These are phyloP conservation scores for Yamadazyma atlantica DNA, from an alignment of 1,139 yeast genomes.

Conservation along the genomic window DNA sequence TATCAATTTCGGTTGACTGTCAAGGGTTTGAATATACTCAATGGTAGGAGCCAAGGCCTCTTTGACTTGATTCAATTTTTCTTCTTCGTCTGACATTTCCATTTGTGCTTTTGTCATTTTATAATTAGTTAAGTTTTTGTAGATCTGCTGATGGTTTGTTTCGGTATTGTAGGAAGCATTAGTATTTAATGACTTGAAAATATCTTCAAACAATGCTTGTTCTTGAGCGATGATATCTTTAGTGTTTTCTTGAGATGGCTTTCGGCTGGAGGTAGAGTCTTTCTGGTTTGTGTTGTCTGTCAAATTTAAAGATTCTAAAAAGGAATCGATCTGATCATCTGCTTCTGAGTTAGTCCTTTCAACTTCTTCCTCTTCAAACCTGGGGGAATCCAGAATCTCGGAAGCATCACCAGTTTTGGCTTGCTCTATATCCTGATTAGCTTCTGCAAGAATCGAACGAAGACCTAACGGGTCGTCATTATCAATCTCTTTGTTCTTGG, in stretches of 20 bases:
- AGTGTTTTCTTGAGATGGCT: not conserved
- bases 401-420: too few relatives aligned
- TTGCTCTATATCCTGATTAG: too few relatives aligned
- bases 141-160: conserved; percentile 2
- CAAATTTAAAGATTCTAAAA: conserved; percentile 11
- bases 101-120: not conserved
- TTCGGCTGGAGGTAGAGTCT: too few relatives aligned
- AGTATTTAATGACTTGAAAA: conserved; percentile 21
- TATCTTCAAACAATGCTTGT: conserved; percentile 23
- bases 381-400: too few relatives aligned
- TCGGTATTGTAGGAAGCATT: conserved; percentile 7
- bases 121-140: conserved; percentile 4
- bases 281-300: conserved; percentile 4
- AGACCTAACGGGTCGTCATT: conserved; percentile 5
- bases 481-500: not conserved
- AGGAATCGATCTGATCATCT: conserved; percentile 2
- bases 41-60: conserved; percentile 27
- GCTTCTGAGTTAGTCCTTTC: conserved; percentile 1
- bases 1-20: conserved; percentile 2
- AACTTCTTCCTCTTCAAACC: too few relatives aligned
- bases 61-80: conserved; percentile 19
- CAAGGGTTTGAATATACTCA: conserved; percentile 18
- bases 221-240: conserved; percentile 21
- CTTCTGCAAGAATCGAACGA: conserved; percentile 4
- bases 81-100: conserved; percentile 6